Evolutionary conservation across 2,329 filamentous ascomycete species (phyloP), one percentile per base, ranked within the genome.

Genomic region (Fusarium sp.): DNA sequence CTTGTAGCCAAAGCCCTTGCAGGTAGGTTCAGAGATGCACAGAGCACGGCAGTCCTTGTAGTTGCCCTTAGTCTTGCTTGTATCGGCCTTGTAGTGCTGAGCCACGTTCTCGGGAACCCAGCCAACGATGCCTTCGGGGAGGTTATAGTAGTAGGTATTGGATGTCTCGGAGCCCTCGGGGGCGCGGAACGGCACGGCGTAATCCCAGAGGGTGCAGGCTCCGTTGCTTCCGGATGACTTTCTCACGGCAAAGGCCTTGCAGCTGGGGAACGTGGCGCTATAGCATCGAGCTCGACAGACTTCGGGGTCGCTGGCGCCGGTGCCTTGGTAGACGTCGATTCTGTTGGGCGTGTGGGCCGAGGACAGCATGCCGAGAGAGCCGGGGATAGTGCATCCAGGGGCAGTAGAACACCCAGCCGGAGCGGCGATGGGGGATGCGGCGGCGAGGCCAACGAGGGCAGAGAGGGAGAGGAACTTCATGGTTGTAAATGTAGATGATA

Each of bases 1-100:
- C 56, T 59, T 59, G 42, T 31, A 59, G n/a, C 56, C 56, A 8
- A 59, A 59, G 18, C 40, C 56, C 42, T 59, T 49, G 42, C 56
- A 59, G 11, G 9, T 14, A 9, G 29, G 44, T 10, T 59, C 56
- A 3, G 40, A 40, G 8, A 59, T 31, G 11, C 56, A 59, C 6
- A 59, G 13, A 16, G 18, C 40, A 4, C 56, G 42, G 4, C 56
- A 59, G n/a, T 36, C 56, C 20, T 44, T 36, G 40, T 59, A 57
- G 38, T 57, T 57, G 16, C 25, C 54, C 54, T 57, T 57, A 4
- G 34, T 57, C 54, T 57, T 57, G 36, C 14, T 57, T 2, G 38
- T 57, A 31, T 57, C 54, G 2, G 54, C 54, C 16, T 25, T 33
- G 54, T 57, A 57, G 16, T 57, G 54, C 38, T 46, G 23, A 6